A percentile compares a stretch with the other conserved stretches of the same genome.
These are phyloP conservation scores for Austroboletus niveus DNA, from an alignment of 1,284 basidiomycete genomes.

Conservation along the genomic window DNA sequence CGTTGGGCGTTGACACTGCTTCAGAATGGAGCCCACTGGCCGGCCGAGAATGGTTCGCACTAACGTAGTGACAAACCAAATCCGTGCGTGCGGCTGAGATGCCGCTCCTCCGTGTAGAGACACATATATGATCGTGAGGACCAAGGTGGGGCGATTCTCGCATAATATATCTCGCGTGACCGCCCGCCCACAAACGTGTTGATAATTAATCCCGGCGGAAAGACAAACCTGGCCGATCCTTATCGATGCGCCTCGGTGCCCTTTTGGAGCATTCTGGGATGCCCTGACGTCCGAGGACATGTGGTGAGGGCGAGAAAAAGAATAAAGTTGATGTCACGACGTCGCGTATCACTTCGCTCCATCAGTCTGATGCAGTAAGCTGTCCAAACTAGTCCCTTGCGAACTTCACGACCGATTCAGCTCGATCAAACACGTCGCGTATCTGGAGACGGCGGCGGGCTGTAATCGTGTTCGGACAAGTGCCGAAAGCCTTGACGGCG, in stretches of 20 bases:
- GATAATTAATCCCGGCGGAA: slow-evolving; percentile 12
- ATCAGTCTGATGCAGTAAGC: slow-evolving; percentile 16
- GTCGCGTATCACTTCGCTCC: slow-evolving; percentile 15
- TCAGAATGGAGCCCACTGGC: slow-evolving; percentile 10
- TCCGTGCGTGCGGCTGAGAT: slow-evolving; percentile 22
- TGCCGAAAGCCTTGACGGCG: neutral
- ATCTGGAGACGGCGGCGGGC: slow-evolving; percentile 1
- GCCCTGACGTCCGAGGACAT: slow-evolving; percentile 27
- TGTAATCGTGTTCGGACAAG: neutral
- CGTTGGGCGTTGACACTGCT: slow-evolving; percentile 12
- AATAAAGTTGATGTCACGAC: slow-evolving; percentile 20
- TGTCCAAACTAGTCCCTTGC: slow-evolving; percentile 1
- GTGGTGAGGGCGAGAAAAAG: slow-evolving; percentile 5
- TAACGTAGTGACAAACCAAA: slow-evolving; percentile 24
- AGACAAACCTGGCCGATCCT: slow-evolving; percentile 13
- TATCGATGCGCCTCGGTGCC: slow-evolving; percentile 33
- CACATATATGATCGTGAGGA: slow-evolving; percentile 24
- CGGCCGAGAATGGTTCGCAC: slow-evolving; percentile 24
- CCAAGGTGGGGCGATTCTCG: slow-evolving; percentile 11
- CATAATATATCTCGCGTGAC: slow-evolving; percentile 17
- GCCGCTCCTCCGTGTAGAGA: slow-evolving; percentile 14
- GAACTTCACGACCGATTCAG: slow-evolving; percentile 11
- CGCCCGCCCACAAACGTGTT: slow-evolving; percentile 9
- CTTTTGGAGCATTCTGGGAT: slow-evolving; percentile 8
- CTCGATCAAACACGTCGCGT: slow-evolving; percentile 24